Conservation (phyloP, 208 protist species). For the Trichomonas tenax region DNA sequence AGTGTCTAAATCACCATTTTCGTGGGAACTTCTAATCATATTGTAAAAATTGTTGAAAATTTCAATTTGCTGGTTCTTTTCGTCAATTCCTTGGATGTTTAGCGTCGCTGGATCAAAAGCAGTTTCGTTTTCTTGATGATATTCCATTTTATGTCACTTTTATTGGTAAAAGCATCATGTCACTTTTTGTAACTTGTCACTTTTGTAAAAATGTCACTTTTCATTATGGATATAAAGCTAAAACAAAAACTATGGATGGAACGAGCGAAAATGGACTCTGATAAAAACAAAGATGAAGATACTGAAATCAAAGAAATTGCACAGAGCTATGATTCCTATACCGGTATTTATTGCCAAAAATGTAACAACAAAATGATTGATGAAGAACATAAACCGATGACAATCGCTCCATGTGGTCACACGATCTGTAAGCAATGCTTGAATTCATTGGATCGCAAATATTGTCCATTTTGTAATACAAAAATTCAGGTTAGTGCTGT, state of each 20-base stretch:
- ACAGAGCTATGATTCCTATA: neutral
- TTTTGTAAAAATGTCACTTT: too few relatives aligned
- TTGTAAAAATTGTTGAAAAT: too few relatives aligned
- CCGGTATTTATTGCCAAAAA: neutral
- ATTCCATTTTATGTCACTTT: too few relatives aligned
- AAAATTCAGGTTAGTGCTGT: neutral
- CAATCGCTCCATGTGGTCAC: neutral
- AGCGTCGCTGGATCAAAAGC: too few relatives aligned
- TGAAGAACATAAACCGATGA: neutral
- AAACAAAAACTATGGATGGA: neutral
- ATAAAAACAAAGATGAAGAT: neutral
- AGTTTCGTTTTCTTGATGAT: too few relatives aligned
- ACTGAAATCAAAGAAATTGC: neutral
- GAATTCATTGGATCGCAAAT: neutral
- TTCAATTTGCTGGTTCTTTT: too few relatives aligned
- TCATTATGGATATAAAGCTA: neutral
- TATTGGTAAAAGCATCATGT: too few relatives aligned
- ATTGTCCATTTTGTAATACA: neutral
- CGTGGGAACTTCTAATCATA: too few relatives aligned
- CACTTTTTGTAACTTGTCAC: too few relatives aligned
- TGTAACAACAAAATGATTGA: neutral
- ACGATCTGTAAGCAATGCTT: neutral
- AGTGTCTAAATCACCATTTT: too few relatives aligned
- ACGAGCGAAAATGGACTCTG: neutral
- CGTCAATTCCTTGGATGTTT: too few relatives aligned